Percentiles rank a stretch among this genome's conserved stretches.
These are phyloP conservation scores for Tillandsia leiboldiana DNA, from an alignment of 176 grass and related monocot genomes.

Conservation along the genomic window DNA sequence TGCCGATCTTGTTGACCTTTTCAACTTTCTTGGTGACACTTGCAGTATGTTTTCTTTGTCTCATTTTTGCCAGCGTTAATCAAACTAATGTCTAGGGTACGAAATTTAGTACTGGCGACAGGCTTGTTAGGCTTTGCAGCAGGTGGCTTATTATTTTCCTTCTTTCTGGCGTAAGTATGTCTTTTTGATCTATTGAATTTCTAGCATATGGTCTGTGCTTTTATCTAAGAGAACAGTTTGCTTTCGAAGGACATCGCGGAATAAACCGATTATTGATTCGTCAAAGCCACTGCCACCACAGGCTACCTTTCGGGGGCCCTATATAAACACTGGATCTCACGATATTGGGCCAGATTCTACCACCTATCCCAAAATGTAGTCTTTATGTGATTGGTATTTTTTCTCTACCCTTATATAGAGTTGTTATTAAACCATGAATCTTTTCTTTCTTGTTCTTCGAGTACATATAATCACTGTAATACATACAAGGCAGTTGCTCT, in stretches of 20 bases:
- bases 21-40: not conserved
- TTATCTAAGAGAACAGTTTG: not conserved
- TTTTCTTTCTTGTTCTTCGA: not conserved
- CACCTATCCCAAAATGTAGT: slow-evolving; percentile 52
- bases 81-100: slow-evolving; percentile 58
- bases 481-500: not conserved
- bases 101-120: slow-evolving; percentile 43
- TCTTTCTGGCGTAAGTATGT: slow-evolving; percentile 56
- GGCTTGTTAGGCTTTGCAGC: slow-evolving; percentile 45
- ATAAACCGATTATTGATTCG: slow-evolving; percentile 50
- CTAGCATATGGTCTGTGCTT: not conserved
- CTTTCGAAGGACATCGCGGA: slow-evolving; percentile 50
- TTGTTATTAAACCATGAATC: not conserved
- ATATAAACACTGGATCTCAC: slow-evolving; percentile 74
- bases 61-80: slow-evolving; percentile 25
- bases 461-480: not conserved
- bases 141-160: slow-evolving; percentile 54
- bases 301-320: slow-evolving; percentile 83
- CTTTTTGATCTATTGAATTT: not conserved
- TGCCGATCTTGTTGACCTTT: not conserved
- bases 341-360: slow-evolving; percentile 80
- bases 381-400: not conserved
- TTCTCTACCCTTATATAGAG: not conserved
- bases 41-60: slow-evolving; percentile 1
- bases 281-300: slow-evolving; percentile 83